Conservation (phyloP, 805 yeast species). For the Lipomyces japonicus region DNA sequence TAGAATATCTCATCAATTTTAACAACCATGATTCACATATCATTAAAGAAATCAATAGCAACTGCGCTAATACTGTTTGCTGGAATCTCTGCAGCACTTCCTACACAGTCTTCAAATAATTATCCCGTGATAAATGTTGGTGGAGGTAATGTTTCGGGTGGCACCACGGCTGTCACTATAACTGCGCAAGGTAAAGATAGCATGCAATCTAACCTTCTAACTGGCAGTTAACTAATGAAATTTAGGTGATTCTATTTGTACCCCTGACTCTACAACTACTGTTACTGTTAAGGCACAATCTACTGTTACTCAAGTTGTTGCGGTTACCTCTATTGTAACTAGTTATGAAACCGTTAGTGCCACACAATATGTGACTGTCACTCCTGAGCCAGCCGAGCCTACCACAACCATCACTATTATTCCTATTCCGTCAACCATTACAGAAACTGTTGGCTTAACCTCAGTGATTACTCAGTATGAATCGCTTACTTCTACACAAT, state of each 20-base stretch:
- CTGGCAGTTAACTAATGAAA: too few relatives aligned
- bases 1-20: too few relatives aligned
- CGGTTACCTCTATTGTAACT: not conserved
- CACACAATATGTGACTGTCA: conserved; percentile 2
- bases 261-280: not conserved
- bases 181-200: not conserved
- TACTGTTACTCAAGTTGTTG: conserved; percentile 1
- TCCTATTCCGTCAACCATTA: too few relatives aligned
- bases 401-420: too few relatives aligned
- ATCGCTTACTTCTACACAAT: not conserved
- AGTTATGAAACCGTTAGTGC: conserved; percentile 9
- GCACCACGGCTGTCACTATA: conserved; percentile 2
- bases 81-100: too few relatives aligned
- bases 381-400: conserved; percentile 2
- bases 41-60: too few relatives aligned
- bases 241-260: not conserved
- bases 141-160: conserved; percentile 10
- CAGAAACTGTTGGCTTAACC: conserved; percentile 5
- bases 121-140: conserved; percentile 21
- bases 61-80: too few relatives aligned
- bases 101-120: not conserved
- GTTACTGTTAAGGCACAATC: not conserved
- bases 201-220: not conserved
- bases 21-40: too few relatives aligned
- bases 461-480: not conserved